These are phyloP conservation scores for Berberis thunbergii DNA, from an alignment of 164 flowering plant genomes.

Conservation along the genomic window DNA sequence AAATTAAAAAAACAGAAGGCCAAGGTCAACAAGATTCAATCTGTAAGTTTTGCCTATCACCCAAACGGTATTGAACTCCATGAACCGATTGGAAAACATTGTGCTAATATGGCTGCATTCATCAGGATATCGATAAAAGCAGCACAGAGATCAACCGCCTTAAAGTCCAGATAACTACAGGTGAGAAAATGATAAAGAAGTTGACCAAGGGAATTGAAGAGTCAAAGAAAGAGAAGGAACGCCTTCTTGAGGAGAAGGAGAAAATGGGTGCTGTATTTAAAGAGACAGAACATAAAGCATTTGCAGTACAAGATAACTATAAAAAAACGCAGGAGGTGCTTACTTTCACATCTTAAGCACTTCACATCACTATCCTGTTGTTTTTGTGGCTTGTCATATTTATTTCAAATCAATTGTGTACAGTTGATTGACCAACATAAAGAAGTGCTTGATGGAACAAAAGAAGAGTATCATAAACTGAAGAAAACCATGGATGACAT, in stretches of 20 bases:
- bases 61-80: background rate
- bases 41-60: conserved; percentile 45
- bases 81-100: background rate
- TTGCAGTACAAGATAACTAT: conserved; percentile 70
- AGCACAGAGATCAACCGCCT: conserved; percentile 80
- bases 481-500: conserved; percentile 38
- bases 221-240: conserved; percentile 73
- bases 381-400: conserved; percentile 1
- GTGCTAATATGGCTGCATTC: conserved; percentile 2
- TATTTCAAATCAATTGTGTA: conserved; percentile 1
- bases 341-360: background rate
- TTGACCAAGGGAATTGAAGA: conserved; percentile 81
- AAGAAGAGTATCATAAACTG: conserved; percentile 54
- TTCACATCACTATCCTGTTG: background rate
- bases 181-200: conserved; percentile 71
- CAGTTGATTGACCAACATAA: conserved; percentile 73
- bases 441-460: conserved; percentile 66
- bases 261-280: conserved; percentile 43
- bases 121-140: conserved; percentile 77
- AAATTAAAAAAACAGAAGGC: conserved; percentile 56
- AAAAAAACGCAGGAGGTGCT: conserved; percentile 65
- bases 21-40: conserved; percentile 72
- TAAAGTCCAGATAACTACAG: conserved; percentile 79
- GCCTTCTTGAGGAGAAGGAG: conserved; percentile 48
- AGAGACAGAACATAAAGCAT: conserved; percentile 77